Evolutionary conservation across 1,284 basidiomycete genomes (phyloP), one percentile per base, ranked within the genome.

Genomic region (Cryptococcus neoformans): DNA sequence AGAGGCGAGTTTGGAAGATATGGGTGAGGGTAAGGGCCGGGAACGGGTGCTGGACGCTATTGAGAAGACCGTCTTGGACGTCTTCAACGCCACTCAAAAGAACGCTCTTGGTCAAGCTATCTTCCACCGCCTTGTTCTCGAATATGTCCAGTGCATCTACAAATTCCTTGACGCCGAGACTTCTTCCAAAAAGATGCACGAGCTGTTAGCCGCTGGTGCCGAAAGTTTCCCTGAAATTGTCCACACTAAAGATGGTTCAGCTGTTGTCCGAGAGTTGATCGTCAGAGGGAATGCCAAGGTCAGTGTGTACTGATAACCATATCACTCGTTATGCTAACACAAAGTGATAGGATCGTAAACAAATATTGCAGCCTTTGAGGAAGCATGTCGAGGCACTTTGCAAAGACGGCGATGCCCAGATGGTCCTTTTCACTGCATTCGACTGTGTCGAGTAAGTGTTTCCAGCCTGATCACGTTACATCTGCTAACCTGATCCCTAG

Each of bases 21-120:
- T 83, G 11, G 84, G 86, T 59, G 79, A 80, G 54, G 70, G 70
- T 2, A 86, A 88, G 54, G 80, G 86, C 55, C 76, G 83, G 64
- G 85, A 81, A 59, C 82, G 91, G 40, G 81, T 91, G 0, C 69
- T 94, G 55, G 75, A 78, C 5, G 42, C 42, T 9, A 21, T 21
- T 21, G 21, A 87, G 70, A 87, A 87, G 54, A 88, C 85, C 59
- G 77, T 94, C 38, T 77, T 82, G 44, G 83, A 83, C n/a, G 85
- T 93, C 89, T 92, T 92, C 76, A 89, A 93, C 72, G 90, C 92
- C 62, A 83, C 90, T 0, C 90, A 93, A 68, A 93, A 94, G 74
- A 89, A 88, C 10, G 86, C 90, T 2, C 81, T 92, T 10, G 86
- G 88, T 0, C 89, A 92, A 74, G 85, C 87, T 0, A 85, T 93